Evolutionary conservation across 306 rosid genomes (phyloP), one percentile per base, ranked within the genome.

Genomic region (apple (Malus domestica)): DNA sequence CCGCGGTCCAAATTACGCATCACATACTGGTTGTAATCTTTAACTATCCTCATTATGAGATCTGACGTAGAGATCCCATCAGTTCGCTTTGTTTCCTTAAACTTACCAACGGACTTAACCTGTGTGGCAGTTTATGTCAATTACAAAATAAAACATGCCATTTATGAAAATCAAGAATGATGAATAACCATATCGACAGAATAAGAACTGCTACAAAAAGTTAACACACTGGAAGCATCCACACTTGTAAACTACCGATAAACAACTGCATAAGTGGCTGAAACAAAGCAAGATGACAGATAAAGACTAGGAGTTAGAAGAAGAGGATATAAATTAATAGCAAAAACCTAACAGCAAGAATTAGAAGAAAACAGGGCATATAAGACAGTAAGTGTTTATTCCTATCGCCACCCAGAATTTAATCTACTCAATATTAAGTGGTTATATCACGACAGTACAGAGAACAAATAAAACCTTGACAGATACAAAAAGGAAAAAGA

Each of bases 11-110:
- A 87, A 86, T 95, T 95, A 45, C 97, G 95, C 83, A 92, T 70
- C 84, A 95, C 98, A 78, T 95, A 95, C 75, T 95, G 96, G 78
- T 95, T 95, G 86, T 95, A 95, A 75, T 95, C 98, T 84, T 95
- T 95, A 33, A 95, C 97, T 65, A 95, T 88, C 88, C 98, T 89
- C 98, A 95, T 90, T 82, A 95, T 95, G 59, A 95, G 80, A 83
- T 95, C 98, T 2, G 98, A 95, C 32, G 98, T 92, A 69, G 98
- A 95, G 73, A 95, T 95, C 57, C 98, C 98, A 40, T 90, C 98
- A 11, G 97, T 95, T 44, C 98, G 85, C 68, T 90, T 78, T 33
- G 98, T 95, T 89, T 95, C 97, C 89, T 92, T 95, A 68, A 95
- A 95, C 85, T 40, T 95, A 61, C 98, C 98, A 74, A 88, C 80